Base-by-base conservation (phyloP, 1,284 basidiomycete species). In the Neolentinus lepideus region DNA sequence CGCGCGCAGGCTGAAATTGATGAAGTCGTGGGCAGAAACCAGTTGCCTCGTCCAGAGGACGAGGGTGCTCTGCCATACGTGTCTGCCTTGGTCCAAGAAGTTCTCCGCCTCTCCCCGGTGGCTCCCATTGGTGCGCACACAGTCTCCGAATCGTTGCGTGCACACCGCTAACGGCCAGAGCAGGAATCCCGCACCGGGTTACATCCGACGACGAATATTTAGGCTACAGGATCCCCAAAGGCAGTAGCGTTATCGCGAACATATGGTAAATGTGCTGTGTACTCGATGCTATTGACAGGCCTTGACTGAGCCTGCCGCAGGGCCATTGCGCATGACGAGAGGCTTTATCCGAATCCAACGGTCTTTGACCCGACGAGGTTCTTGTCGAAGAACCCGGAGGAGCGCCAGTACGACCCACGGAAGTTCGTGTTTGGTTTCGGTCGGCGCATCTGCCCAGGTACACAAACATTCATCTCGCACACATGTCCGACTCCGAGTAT, bases 41-140 rank as follows among this genome's bases (percentile, higher is more conserved):
- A 70, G 43, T 53, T 69, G 4, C 70, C 71, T 0, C 63, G 55
- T 6, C 63, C 71, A 16, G 60, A 57, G 2, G 71, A 74, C 51
- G 47, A 64, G 8, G 54, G 58, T 4, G 54, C 55, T 9, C 54
- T 72, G 10, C 66, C 67, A 2, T 71, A 70, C 27, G 31, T 54
- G 54, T 55, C 62, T 11, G 64, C 64, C 0, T 53, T 66, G 9
- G 61, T 68, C 2, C 62, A 66, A 48, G 70, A 71, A 56, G 58
- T 63, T 9, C 51, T 68, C 38, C 60, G 67, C 10, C 56, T 51
- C 51, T 51, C 38, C 10, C 24, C 56, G 14, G 54, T 54, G 0
- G 47, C 26, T 16, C 58, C 58, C 10, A 16, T 58, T 51, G 57
- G 53, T 47, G 16, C n/a, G 53, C 19, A 19, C 19, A 9, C 4